These are phyloP conservation scores for Pyricularia grisea DNA, from an alignment of 2,329 filamentous ascomycete species.

Conservation along the genomic window DNA sequence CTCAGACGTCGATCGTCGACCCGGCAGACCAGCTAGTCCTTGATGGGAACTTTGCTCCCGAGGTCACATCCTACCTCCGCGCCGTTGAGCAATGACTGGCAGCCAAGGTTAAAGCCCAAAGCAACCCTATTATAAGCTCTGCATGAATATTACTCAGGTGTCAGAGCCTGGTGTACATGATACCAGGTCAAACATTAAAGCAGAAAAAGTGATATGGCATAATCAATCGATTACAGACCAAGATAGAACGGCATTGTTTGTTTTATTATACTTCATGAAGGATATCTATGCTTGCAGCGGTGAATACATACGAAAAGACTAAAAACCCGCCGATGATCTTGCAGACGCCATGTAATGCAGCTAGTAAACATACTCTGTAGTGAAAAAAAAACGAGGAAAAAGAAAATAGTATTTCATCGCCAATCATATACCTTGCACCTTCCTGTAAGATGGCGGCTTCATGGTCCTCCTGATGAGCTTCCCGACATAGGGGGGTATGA, in stretches of 20 bases:
- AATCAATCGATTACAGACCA: background rate
- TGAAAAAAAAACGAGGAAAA: slow-evolving; percentile 1
- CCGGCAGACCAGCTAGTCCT: background rate
- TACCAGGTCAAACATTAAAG: background rate
- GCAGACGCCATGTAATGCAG: background rate
- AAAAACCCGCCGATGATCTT: background rate
- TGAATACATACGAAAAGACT: background rate
- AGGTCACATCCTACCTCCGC: background rate
- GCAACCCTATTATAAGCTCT: background rate
- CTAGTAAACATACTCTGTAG: background rate
- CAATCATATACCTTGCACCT: slow-evolving; percentile 63
- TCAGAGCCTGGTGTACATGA: no score
- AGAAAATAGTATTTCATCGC: slow-evolving; percentile 1
- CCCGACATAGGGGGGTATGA: slow-evolving; percentile 78
- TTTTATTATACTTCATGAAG: background rate
- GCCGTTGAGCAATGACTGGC: background rate
- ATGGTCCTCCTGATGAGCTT: slow-evolving; percentile 79
- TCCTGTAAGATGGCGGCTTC: slow-evolving; percentile 89
- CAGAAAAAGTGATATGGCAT: background rate
- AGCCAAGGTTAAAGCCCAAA: background rate
- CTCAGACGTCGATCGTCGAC: slow-evolving; percentile 6
- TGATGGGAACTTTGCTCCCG: background rate
- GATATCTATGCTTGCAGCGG: background rate
- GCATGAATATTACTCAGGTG: background rate
- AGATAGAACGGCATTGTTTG: background rate